Percentiles rank a stretch among this genome's conserved stretches.
These are phyloP conservation scores for Candida tunisiensis DNA, from an alignment of 1,139 yeast species.

Conservation along the genomic window DNA sequence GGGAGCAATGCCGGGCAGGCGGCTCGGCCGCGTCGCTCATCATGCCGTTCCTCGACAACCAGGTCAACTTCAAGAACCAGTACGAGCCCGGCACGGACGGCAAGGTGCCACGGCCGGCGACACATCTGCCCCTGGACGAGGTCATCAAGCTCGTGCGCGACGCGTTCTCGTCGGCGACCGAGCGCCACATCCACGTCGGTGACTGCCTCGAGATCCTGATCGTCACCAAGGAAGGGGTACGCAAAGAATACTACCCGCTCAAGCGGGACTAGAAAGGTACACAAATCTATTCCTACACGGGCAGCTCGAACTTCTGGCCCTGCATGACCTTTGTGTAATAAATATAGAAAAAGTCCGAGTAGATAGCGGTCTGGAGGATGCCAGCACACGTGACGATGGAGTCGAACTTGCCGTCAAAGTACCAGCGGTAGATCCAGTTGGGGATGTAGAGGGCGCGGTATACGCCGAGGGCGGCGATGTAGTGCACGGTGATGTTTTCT, in stretches of 20 bases:
- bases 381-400: constrained; percentile 66
- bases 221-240: constrained; percentile 86
- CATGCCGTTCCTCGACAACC: constrained; percentile 95
- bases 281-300: constrained; percentile 28
- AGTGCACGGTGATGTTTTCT: constrained; percentile 73
- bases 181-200: constrained; percentile 96
- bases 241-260: constrained; percentile 67
- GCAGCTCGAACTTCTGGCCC: constrained; percentile 68
- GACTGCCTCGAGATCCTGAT: constrained; percentile 84
- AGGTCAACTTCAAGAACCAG: constrained; percentile 90
- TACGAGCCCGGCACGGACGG: constrained; percentile 60
- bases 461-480: constrained; percentile 81
- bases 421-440: constrained; percentile 86
- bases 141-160: constrained; percentile 78
- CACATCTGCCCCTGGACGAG: constrained; percentile 62
- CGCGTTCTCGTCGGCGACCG: constrained; percentile 92
- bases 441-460: constrained; percentile 84
- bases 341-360: constrained; percentile 89
- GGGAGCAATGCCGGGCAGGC: constrained; percentile 95
- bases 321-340: constrained; percentile 74
- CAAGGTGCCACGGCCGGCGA: constrained; percentile 38
- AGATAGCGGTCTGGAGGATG: constrained; percentile 64
- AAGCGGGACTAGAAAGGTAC: constrained; percentile 85
- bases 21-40: constrained; percentile 94
- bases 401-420: constrained; percentile 50